Evolutionary conservation across 345 rosid genomes (phyloP).

Genomic region (Hibiscus syriacus): DNA sequence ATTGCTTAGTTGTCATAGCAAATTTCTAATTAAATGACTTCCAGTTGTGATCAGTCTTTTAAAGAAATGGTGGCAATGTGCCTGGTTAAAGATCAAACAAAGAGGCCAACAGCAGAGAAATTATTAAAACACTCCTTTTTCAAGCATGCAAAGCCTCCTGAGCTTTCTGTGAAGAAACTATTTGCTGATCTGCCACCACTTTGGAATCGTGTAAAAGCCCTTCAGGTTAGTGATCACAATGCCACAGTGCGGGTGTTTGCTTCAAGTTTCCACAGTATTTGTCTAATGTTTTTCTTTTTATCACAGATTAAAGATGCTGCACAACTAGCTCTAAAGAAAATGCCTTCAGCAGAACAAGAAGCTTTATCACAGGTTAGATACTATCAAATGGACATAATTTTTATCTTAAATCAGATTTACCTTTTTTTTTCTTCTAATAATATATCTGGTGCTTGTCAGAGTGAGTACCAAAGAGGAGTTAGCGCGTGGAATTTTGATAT

Average conservation of each 20-base stretch:
- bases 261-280: background rate
- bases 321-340: conserved; percentile 82
- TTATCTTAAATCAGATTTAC: background rate
- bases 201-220: conserved; percentile 88
- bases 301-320: conserved; percentile 90
- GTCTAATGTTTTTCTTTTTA: conserved; percentile 13
- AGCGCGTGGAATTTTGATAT: conserved; percentile 99
- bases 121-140: conserved; percentile 84
- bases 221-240: conserved; percentile 50
- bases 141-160: conserved; percentile 88
- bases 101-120: conserved; percentile 97
- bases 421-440: background rate
- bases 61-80: conserved; percentile 99
- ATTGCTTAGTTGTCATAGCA: conserved; percentile 13
- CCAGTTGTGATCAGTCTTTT: conserved; percentile 97
- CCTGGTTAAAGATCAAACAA: conserved; percentile 96
- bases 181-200: conserved; percentile 84
- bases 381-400: background rate
- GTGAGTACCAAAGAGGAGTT: conserved; percentile 97
- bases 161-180: conserved; percentile 66
- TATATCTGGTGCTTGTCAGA: conserved; percentile 34
- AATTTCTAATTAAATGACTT: conserved; percentile 77
- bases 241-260: conserved; percentile 13
- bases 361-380: conserved; percentile 76
- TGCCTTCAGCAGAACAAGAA: conserved; percentile 97